These are phyloP conservation scores for Phalaenopsis aphrodite DNA, from an alignment of 106 monocot species.

Conservation along the genomic window DNA sequence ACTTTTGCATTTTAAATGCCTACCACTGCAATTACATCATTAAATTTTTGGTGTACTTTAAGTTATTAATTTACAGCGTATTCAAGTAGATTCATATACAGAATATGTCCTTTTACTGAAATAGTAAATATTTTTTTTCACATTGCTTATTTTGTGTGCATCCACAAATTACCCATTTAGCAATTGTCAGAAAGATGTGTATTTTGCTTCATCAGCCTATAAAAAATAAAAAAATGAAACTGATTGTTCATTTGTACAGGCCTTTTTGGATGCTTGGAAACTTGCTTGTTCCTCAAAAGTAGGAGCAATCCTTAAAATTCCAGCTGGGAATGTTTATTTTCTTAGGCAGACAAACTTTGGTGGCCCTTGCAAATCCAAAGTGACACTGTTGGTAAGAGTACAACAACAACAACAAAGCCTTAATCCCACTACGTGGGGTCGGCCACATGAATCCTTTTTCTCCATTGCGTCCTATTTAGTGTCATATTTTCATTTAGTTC, in stretches of 20 bases:
- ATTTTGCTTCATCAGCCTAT: neutral
- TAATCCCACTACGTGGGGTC: too few relatives aligned
- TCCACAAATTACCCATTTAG: neutral
- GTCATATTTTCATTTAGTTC: too few relatives aligned
- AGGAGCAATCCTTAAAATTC: conserved; percentile 34
- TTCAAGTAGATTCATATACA: too few relatives aligned
- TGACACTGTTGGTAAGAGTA: conserved; percentile 21
- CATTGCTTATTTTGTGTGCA: neutral
- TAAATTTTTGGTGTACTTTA: neutral
- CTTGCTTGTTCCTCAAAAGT: conserved; percentile 37
- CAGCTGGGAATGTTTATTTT: conserved; percentile 39
- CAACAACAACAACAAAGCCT: too few relatives aligned
- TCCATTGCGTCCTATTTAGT: too few relatives aligned
- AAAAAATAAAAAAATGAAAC: neutral
- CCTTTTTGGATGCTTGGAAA: conserved; percentile 59
- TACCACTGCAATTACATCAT: neutral
- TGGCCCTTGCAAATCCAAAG: conserved; percentile 48
- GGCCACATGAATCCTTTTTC: too few relatives aligned
- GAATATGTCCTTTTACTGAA: too few relatives aligned
- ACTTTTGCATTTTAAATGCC: neutral
- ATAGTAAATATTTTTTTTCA: too few relatives aligned
- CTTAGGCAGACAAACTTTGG: conserved; percentile 37
- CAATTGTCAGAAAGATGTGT: neutral
- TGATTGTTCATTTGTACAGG: conserved; percentile 24
- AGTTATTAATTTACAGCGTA: neutral